These are phyloP conservation scores for Trichoderma asperelloides DNA, from an alignment of 495 filamentous ascomycete species.

Conservation along the genomic window DNA sequence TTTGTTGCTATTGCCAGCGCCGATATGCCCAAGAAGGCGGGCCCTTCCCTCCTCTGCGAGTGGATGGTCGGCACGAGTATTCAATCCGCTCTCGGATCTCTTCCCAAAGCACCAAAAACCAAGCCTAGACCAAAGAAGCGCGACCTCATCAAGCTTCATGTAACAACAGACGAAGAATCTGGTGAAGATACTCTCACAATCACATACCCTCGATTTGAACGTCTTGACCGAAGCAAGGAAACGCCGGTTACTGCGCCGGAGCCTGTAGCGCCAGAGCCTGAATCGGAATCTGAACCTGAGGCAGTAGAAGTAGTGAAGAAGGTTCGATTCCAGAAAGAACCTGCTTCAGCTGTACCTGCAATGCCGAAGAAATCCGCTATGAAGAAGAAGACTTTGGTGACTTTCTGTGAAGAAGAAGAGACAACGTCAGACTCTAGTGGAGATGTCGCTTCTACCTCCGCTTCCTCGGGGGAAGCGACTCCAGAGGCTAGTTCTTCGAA, in stretches of 20 bases:
- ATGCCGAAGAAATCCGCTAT: conserved; percentile 15
- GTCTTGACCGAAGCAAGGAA: conserved; percentile 12
- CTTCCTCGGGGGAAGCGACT: conserved; percentile 3
- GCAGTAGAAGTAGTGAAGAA: conserved; percentile 11
- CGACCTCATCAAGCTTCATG: conserved; percentile 20
- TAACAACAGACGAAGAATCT: conserved; percentile 31
- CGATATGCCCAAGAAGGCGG: conserved; percentile 15
- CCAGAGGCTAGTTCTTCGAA: background rate
- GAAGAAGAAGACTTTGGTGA: conserved; percentile 18
- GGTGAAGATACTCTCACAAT: conserved; percentile 26
- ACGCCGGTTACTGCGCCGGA: background rate
- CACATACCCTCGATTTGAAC: conserved; percentile 23
- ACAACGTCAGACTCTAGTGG: conserved; percentile 6
- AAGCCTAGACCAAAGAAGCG: conserved; percentile 13
- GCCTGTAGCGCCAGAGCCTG: background rate
- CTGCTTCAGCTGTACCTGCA: background rate
- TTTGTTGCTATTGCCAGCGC: background rate
- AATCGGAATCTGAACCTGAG: background rate
- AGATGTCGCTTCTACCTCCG: background rate
- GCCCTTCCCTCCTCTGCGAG: conserved; percentile 24
- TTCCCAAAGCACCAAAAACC: background rate
- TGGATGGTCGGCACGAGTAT: conserved; percentile 35
- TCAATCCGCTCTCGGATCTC: conserved; percentile 6
- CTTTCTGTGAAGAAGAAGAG: conserved; percentile 6
- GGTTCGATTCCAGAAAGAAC: conserved; percentile 16